Base-by-base conservation (phyloP, 2,329 filamentous ascomycete species). In the Phialemoniopsis sp. region DNA sequence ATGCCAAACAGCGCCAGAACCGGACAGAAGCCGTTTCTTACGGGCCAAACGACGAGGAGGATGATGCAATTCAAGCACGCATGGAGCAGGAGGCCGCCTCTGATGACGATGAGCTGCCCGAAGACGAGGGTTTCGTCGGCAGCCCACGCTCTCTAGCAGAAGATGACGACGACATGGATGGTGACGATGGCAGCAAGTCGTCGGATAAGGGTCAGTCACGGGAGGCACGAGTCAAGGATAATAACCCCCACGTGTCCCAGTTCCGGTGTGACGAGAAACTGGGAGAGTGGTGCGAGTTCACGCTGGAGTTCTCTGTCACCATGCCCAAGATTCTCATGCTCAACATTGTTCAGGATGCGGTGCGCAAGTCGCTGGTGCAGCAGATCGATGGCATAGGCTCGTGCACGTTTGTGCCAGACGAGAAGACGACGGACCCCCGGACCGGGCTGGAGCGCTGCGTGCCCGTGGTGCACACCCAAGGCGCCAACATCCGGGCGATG, bases 311-410 rank as follows among this genome's bases (percentile, higher is more conserved):
- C 58, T 80, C 87, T 46, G 78, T 84, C 32, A 70, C 78, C 32
- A 85, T 85, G 13, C 87, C 91, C 47, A 98, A 98, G 68, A 76
- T 98, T 35, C 78, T 98, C 43, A 93, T 98, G 78, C 81, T 97
- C 42, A 87, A 87, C 53, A 73, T 97, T 42, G 87, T 97, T 39
- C 89, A 97, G 62, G 76, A 82, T 13, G 87, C 87, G 12, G 80
- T 88, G 39, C 80, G 80, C 47, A 80, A 80, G 54, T 83, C 90
- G 1, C 80, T 95, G 39, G 85, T 98, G 47, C 91, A 95, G 59
- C 85, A 90, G 54, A 89, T 97, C 44, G 72, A 80, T 0, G 85
- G 85, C 21, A 80, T 98, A 34, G 80, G 80, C 13, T 70, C 76
- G 37, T 94, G 89, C 59, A 82, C 82, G 13, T 74, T 79, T 45